Percentiles rank a stretch among this genome's conserved stretches.
Conservation (phyloP, 2,329 filamentous ascomycete species). For the Fusarium sp. region DNA sequence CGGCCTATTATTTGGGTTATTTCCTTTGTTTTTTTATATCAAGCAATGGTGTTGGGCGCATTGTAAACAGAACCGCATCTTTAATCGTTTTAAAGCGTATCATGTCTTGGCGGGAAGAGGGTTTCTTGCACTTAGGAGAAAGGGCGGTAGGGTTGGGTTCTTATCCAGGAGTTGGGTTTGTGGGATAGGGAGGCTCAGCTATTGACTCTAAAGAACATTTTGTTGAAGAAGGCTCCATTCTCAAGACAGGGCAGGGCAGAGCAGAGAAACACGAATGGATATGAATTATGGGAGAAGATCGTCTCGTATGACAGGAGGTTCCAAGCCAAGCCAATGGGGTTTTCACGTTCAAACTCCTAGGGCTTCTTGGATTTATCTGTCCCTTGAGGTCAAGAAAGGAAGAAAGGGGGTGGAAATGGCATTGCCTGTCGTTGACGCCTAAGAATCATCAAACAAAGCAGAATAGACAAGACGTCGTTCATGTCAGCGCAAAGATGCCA, state of each 20-base stretch:
- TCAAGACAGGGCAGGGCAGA: constrained; percentile 27
- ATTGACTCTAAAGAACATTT: constrained; percentile 15
- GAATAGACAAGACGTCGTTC: constrained; percentile 32
- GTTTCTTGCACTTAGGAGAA: constrained; percentile 25
- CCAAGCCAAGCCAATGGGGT: background rate
- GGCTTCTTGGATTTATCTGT: background rate
- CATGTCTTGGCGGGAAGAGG: constrained; percentile 22
- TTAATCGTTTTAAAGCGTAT: constrained; percentile 31
- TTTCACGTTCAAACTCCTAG: background rate
- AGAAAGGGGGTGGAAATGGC: constrained; percentile 3
- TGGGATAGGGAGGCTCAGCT: constrained; percentile 31
- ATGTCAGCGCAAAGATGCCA: constrained; percentile 13
- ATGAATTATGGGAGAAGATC: constrained; percentile 20
- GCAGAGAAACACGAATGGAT: constrained; percentile 28
- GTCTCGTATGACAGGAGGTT: background rate
- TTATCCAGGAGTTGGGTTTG: constrained; percentile 17
- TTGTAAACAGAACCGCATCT: constrained; percentile 44
- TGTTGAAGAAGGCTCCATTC: constrained; percentile 36
- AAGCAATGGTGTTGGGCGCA: constrained; percentile 54
- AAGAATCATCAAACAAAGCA: constrained; percentile 10
- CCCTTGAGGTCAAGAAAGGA: background rate
- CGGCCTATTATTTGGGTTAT: constrained; percentile 44
- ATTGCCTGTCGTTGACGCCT: constrained; percentile 13
- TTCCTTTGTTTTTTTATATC: constrained; percentile 48
- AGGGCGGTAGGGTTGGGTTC: constrained; percentile 26